A percentile compares a stretch with the other conserved stretches of the same genome.
These are phyloP conservation scores for Skeletonema menzelii DNA, from an alignment of 108 stramenopile genomes.

Conservation along the genomic window DNA sequence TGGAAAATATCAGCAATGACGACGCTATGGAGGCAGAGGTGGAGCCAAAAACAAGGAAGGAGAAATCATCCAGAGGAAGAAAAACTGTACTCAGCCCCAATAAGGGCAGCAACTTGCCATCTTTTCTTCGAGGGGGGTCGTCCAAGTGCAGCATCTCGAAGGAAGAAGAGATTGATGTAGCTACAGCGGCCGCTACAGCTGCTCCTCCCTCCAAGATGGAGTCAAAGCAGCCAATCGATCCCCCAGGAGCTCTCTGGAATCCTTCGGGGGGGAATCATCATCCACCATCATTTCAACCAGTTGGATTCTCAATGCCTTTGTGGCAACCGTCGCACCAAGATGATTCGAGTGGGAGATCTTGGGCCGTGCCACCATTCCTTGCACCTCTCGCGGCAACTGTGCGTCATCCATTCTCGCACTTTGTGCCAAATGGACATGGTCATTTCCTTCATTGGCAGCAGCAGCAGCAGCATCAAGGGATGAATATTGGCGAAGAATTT, in stretches of 20 bases:
- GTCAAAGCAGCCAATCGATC: slow-evolving; percentile 16
- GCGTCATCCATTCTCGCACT: slow-evolving; percentile 31
- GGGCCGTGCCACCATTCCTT: slow-evolving; percentile 35
- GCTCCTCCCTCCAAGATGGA: neutral
- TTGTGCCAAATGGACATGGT: neutral
- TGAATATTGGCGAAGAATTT: neutral
- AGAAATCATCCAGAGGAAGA: too few species aligned
- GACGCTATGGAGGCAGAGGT: too few species aligned
- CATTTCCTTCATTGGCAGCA: slow-evolving; percentile 2
- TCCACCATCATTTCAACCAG: too few species aligned
- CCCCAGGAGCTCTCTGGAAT: slow-evolving; percentile 26
- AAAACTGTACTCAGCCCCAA: too few species aligned
- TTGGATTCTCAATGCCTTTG: too few species aligned
- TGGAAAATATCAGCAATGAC: too few species aligned
- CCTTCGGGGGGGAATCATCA: neutral
- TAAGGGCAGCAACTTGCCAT: too few species aligned
- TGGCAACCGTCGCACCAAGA: too few species aligned
- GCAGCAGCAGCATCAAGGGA: too few species aligned
- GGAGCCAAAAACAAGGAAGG: too few species aligned
- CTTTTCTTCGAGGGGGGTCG: too few species aligned
- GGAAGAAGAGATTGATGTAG: neutral
- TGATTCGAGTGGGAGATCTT: neutral
- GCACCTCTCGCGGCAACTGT: slow-evolving; percentile 34
- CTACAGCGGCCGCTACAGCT: neutral
- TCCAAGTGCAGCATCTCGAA: too few species aligned